These are phyloP conservation scores for Ziziphus jujuba DNA, from an alignment of 306 rosid species.

Conservation along the genomic window DNA sequence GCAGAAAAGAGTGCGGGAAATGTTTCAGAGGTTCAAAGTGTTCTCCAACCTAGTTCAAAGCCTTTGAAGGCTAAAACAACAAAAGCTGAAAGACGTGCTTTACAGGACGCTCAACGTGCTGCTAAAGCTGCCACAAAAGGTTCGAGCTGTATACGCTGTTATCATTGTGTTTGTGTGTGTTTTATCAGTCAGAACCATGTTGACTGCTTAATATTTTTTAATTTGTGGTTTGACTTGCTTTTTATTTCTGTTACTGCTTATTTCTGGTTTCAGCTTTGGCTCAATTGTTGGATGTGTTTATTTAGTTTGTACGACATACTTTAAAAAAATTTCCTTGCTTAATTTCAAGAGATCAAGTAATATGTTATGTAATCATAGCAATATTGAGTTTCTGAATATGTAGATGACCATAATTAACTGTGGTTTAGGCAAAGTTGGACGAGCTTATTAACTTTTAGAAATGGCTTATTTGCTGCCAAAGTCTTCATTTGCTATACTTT, in stretches of 20 bases:
- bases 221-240: not conserved
- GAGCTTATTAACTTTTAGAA: too few relatives aligned
- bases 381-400: too few relatives aligned
- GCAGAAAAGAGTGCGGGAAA: conserved; percentile 57
- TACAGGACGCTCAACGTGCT: conserved; percentile 91
- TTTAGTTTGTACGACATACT: too few relatives aligned
- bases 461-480: too few relatives aligned
- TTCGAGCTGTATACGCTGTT: conserved; percentile 5
- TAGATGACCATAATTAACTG: too few relatives aligned
- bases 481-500: too few relatives aligned
- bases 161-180: not conserved
- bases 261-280: not conserved
- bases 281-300: too few relatives aligned
- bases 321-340: too few relatives aligned
- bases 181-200: not conserved
- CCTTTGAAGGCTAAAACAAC: conserved; percentile 57
- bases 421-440: too few relatives aligned
- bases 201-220: not conserved
- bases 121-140: conserved; percentile 77
- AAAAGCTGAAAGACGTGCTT: conserved; percentile 81
- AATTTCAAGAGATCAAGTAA: too few relatives aligned
- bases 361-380: too few relatives aligned
- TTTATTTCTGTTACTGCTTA: not conserved
- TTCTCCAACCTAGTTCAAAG: conserved; percentile 36
- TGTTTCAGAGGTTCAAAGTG: conserved; percentile 30